Evolutionary conservation across 2,329 filamentous ascomycete species (phyloP).

Genomic region (Neoscytalidium dimidiatum): DNA sequence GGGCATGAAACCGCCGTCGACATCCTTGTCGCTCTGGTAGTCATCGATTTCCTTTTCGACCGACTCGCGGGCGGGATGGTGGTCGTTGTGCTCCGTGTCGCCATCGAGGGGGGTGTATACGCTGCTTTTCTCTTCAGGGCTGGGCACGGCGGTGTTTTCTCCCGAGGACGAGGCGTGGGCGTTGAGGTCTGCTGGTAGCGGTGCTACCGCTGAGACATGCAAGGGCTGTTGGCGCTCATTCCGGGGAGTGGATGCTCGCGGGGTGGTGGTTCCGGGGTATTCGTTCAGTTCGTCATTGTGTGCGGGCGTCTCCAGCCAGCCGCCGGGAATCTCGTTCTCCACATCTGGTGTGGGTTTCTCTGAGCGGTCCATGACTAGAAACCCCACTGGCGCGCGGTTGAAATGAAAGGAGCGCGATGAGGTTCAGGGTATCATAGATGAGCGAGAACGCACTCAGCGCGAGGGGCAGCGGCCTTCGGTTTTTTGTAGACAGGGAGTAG

Average conservation of each 20-base stretch:
- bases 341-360: slow-evolving; percentile 35
- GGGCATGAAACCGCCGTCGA: slow-evolving; percentile 27
- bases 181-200: neutral
- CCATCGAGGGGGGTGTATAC: slow-evolving; percentile 1
- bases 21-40: slow-evolving; percentile 20
- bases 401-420: neutral
- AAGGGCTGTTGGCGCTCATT: neutral
- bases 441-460: neutral
- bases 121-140: slow-evolving; percentile 15
- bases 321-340: slow-evolving; percentile 34
- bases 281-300: slow-evolving; percentile 7
- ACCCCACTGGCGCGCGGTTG: neutral
- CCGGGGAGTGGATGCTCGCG: neutral
- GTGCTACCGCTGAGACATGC: neutral
- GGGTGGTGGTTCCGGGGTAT: neutral
- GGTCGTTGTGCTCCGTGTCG: neutral
- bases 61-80: neutral
- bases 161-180: neutral
- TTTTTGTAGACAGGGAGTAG: neutral
- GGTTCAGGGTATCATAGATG: neutral
- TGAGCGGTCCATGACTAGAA: slow-evolving; percentile 4
- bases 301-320: slow-evolving; percentile 38
- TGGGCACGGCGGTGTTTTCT: neutral
- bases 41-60: slow-evolving; percentile 13
- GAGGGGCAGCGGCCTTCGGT: neutral